Base-by-base conservation (phyloP, 2,329 filamentous ascomycete species). In the Diaporthe nobilis region DNA sequence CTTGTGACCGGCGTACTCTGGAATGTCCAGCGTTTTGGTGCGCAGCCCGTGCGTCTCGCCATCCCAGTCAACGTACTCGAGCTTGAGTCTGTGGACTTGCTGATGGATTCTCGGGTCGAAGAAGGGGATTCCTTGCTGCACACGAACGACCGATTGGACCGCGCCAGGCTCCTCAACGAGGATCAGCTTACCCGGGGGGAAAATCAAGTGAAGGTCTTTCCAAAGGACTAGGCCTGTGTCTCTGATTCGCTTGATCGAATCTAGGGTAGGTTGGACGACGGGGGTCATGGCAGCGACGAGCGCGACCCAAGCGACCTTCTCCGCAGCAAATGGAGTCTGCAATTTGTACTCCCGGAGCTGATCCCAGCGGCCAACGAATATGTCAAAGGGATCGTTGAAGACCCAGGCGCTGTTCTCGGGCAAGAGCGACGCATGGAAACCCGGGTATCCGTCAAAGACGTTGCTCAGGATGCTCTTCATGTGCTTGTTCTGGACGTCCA, bases 21-120 rank as follows among this genome's bases (percentile, higher is more conserved):
- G 71, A 28, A 84, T 80, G 25, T 77, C 60, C 2, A 83, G 49
- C n/a, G 77, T 75, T 9, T 65, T 74, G 34, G 44, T 74, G 3
- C 79, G 77, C 4, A 77, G 78, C 17, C 83, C 82, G 8, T 83
- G 77, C 12, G 73, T 77, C 28, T 83, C 79, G n/a, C 84, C 83
- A 60, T 85, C 81, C 44, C 80, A 84, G 76, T 84, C 83, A 28
- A 83, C 76, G 71, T 80, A 84, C 5, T 76, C 44, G 17, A 25
- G 31, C 17, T 10, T 47, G 9, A 73, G 34, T 2, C 4, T 25
- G 49, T 51, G 39, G 12, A 60, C 6, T 37, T 17, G 42, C n/a
- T 13, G 4, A n/a, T 12, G 22, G 17, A 4, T 22, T 20, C 2
- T 17, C 2, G 28, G 28, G 28, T 57, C 53, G 25, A 17, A 3